Percentiles rank a stretch among this genome's conserved stretches.
phyloP scores from a whole-genome alignment of 139 green algal genomes.

The Marvania coccoides region DNA sequence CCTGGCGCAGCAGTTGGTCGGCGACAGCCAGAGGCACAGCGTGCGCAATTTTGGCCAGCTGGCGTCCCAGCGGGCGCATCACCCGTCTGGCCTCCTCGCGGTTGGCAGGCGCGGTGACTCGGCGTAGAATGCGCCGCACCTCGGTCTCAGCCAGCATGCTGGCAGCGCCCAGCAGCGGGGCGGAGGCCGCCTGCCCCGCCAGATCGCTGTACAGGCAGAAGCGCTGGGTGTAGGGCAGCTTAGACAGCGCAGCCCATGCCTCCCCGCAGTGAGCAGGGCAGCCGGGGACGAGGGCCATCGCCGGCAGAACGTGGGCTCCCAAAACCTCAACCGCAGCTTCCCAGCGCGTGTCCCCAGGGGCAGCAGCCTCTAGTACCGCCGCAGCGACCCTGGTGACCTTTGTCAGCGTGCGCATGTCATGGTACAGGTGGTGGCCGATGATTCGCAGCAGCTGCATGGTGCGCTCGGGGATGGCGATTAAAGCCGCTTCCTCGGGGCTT shows the following conservation, averaged over 20 bases:
- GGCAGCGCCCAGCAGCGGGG: constrained; percentile 32
- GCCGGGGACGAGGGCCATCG: constrained; percentile 41
- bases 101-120: constrained; percentile 39
- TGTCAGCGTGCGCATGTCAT: constrained; percentile 8
- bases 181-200: constrained; percentile 18
- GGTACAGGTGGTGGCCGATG: constrained; percentile 21
- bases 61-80: constrained; percentile 39
- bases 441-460: constrained; percentile 29
- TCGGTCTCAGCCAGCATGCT: constrained; percentile 37
- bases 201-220: constrained; percentile 51
- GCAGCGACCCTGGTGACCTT: background rate
- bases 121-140: constrained; percentile 39
- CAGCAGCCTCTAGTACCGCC: background rate
- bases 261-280: constrained; percentile 43
- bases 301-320: constrained; percentile 47
- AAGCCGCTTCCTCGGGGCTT: background rate
- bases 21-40: constrained; percentile 40
- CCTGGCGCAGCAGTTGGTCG: constrained; percentile 40
- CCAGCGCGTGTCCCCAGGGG: background rate
- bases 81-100: constrained; percentile 36
- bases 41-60: constrained; percentile 52
- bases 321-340: constrained; percentile 36
- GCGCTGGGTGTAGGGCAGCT: constrained; percentile 51
- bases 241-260: constrained; percentile 59
- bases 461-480: background rate